phyloP scores from a whole-genome alignment of 2,329 filamentous ascomycete genomes.

The Magnaporthiopsis poae region DNA sequence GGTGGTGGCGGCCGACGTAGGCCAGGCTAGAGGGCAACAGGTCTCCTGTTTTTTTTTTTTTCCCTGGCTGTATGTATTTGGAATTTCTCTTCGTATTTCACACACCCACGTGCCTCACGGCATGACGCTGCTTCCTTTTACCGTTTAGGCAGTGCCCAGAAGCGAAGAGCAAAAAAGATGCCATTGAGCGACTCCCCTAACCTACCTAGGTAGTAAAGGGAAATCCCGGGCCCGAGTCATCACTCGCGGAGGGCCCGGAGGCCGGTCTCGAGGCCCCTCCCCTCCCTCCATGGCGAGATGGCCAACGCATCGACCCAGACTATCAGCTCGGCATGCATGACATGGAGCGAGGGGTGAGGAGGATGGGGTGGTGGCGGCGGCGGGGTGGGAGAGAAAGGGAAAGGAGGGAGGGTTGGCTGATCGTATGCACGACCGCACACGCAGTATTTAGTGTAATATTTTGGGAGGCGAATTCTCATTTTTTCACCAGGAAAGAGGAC shows the following conservation, averaged over 20 bases:
- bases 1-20: not conserved
- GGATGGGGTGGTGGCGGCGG: not conserved
- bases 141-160: not conserved
- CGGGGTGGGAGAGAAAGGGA: too few relatives aligned
- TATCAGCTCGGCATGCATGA: constrained; percentile 1
- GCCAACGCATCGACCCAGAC: not conserved
- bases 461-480: not conserved
- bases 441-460: not conserved
- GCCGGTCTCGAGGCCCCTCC: not conserved
- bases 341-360: not conserved
- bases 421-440: not conserved
- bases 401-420: not conserved
- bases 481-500: not conserved
- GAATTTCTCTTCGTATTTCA: not conserved
- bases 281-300: not conserved
- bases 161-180: not conserved
- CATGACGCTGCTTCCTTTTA: not conserved
- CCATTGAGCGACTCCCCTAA: not conserved
- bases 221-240: not conserved
- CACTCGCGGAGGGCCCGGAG: not conserved
- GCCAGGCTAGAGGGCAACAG: not conserved
- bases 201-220: not conserved
- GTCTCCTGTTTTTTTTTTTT: too few relatives aligned
- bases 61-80: not conserved
- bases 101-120: too few relatives aligned